These are phyloP conservation scores for Xerocomus minutiporus DNA, from an alignment of 1,284 basidiomycete species.

Conservation along the genomic window DNA sequence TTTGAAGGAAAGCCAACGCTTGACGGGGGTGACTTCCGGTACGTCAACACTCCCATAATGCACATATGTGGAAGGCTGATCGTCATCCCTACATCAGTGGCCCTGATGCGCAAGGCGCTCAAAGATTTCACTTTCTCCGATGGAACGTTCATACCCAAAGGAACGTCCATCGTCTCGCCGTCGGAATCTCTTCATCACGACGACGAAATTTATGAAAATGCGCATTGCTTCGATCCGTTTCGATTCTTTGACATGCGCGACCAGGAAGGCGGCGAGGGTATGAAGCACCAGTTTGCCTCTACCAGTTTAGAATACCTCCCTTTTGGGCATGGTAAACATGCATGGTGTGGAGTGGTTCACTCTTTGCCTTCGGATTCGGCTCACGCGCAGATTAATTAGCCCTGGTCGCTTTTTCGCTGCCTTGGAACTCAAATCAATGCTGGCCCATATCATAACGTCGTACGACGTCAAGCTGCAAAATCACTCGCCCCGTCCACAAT, in stretches of 20 bases:
- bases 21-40: slow-evolving; percentile 30
- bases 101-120: slow-evolving; percentile 7
- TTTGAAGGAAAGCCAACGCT: slow-evolving; percentile 39
- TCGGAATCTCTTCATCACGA: slow-evolving; percentile 27
- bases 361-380: not conserved
- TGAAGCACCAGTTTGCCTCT: slow-evolving; percentile 5
- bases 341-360: slow-evolving; percentile 4
- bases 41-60: slow-evolving; percentile 8
- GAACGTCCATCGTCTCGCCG: slow-evolving; percentile 29
- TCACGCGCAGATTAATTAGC: not conserved
- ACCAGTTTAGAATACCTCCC: slow-evolving; percentile 8
- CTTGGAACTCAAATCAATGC: slow-evolving; percentile 9
- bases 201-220: slow-evolving; percentile 23
- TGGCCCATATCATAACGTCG: slow-evolving; percentile 9
- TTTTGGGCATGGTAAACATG: slow-evolving; percentile 11
- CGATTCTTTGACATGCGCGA: slow-evolving; percentile 23
- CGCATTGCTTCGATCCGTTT: slow-evolving; percentile 32
- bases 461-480: slow-evolving; percentile 13
- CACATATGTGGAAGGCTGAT: not conserved
- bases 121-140: slow-evolving; percentile 40
- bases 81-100: not conserved
- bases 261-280: not conserved
- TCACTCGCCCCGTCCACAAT: not conserved
- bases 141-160: slow-evolving; percentile 39
- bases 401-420: slow-evolving; percentile 14